These are phyloP conservation scores for Coniella lustricola DNA, from an alignment of 2,329 filamentous ascomycete genomes.

Conservation along the genomic window DNA sequence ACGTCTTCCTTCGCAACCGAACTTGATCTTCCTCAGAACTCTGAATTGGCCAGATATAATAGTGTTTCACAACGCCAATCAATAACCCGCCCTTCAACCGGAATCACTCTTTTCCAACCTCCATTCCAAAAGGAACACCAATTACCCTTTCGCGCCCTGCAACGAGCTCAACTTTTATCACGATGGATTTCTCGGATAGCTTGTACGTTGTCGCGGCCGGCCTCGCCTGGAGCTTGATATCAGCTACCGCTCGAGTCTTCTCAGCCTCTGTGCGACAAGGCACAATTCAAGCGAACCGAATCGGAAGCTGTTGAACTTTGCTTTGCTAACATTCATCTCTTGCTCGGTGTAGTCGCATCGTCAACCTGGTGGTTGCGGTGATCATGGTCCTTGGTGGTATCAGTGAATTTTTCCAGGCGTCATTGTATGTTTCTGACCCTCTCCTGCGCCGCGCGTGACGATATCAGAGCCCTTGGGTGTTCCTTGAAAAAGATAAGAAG, in stretches of 20 bases:
- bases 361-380: conserved; percentile 82
- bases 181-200: conserved; percentile 86
- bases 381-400: conserved; percentile 84
- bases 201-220: conserved; percentile 56
- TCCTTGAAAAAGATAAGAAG: too few relatives aligned
- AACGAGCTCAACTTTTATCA: conserved; percentile 21
- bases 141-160: background rate
- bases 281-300: too few relatives aligned
- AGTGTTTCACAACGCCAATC: too few relatives aligned
- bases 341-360: conserved; percentile 63
- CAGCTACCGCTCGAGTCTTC: background rate
- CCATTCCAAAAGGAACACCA: background rate
- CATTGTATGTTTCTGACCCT: conserved; percentile 44
- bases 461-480: background rate
- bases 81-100: too few relatives aligned
- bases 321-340: conserved; percentile 27
- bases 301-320: background rate
- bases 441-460: background rate
- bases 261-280: background rate
- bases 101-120: background rate
- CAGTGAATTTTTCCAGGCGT: conserved; percentile 58
- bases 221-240: conserved; percentile 7
- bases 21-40: too few relatives aligned
- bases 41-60: too few relatives aligned
- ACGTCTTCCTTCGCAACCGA: too few relatives aligned